phyloP scores from a whole-genome alignment of 257 asterid species.

The Craterostigma plantagineum region DNA sequence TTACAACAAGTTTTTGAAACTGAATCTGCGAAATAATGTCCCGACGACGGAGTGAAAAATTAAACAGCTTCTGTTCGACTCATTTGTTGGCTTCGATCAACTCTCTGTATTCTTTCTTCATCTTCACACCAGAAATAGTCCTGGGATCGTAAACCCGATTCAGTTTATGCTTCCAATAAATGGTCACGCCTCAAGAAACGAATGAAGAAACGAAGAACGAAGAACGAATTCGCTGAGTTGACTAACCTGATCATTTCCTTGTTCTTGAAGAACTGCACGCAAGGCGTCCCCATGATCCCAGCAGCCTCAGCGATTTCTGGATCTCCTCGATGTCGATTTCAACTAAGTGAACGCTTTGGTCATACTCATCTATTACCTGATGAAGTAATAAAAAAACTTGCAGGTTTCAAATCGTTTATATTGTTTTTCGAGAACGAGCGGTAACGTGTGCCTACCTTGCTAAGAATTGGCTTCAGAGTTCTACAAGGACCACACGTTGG shows the following conservation, averaged over 20 bases:
- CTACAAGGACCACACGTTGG: slow-evolving; percentile 99
- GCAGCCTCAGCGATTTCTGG: slow-evolving; percentile 56
- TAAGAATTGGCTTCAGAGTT: slow-evolving; percentile 90
- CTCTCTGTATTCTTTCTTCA: slow-evolving; percentile 8
- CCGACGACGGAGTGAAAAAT: slow-evolving; percentile 5
- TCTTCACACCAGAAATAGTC: slow-evolving; percentile 81
- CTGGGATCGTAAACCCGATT: slow-evolving; percentile 8
- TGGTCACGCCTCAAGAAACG: not conserved
- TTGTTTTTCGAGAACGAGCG: not conserved
- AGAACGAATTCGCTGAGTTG: not conserved
- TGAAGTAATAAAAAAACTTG: not conserved
- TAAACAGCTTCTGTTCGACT: not conserved
- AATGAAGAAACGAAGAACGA: not conserved
- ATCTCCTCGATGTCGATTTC: slow-evolving; percentile 38
- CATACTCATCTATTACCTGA: slow-evolving; percentile 21
- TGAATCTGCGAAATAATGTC: not conserved
- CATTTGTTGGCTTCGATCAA: slow-evolving; percentile 6
- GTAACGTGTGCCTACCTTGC: slow-evolving; percentile 47
- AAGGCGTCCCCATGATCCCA: slow-evolving; percentile 82
- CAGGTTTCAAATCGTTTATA: not conserved
- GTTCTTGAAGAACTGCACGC: slow-evolving; percentile 74
- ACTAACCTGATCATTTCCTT: slow-evolving; percentile 65
- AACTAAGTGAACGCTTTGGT: slow-evolving; percentile 21
- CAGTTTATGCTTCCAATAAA: not conserved
- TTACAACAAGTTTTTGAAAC: slow-evolving; percentile 1